Base-by-base conservation (phyloP, 1,284 basidiomycete genomes). In the Leccinum cinnamomeum region DNA sequence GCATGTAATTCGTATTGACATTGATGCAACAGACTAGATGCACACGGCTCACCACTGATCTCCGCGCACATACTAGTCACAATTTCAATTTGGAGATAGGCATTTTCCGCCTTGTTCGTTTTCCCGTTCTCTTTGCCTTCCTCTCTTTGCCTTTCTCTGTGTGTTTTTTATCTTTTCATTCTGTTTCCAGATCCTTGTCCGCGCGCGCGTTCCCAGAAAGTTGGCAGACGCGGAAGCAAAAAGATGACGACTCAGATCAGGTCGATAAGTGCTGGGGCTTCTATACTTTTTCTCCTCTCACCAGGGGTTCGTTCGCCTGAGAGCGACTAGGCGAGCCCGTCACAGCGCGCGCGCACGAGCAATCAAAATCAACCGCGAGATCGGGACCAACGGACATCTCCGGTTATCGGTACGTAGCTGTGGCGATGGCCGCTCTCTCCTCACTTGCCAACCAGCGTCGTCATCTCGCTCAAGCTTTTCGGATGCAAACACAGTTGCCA, bases 331-430 rank as follows among this genome's bases (percentile, higher is more conserved):
- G 44, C 18, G 44, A 46, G 18, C 44, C 18, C 11, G 11, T 46
- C 44, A 46, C 7, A 5, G 16, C 6, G 14, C 5, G 23, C 20
- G 16, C n/a, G 50, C 46, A 33, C 44, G 23, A 51, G 33, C 48
- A 33, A 57, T 35, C 41, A 6, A 46, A 12, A 46, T n/a, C 44
- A 10, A 20, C 18, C 18, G 10, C 44, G 18, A 46, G 44, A 46
- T 20, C 44, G 44, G 53, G 10, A 62, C 44, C 5, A 28, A 51
- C 56, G 67, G 61, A 14, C 37, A 65, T 72, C 60, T 62, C 70
- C 69, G 70, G 25, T 28, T 30, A 53, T 53, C 25, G 18, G 53
- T n/a, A 53, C 8, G 35, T 44, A 18, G n/a, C n/a, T 33, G 12
- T 30, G 18, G 30, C 18, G 10, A 20, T 12, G 10, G 41, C n/a